phyloP scores from a whole-genome alignment of 352 stramenopile genomes.

The Pythium pyrilobum region DNA sequence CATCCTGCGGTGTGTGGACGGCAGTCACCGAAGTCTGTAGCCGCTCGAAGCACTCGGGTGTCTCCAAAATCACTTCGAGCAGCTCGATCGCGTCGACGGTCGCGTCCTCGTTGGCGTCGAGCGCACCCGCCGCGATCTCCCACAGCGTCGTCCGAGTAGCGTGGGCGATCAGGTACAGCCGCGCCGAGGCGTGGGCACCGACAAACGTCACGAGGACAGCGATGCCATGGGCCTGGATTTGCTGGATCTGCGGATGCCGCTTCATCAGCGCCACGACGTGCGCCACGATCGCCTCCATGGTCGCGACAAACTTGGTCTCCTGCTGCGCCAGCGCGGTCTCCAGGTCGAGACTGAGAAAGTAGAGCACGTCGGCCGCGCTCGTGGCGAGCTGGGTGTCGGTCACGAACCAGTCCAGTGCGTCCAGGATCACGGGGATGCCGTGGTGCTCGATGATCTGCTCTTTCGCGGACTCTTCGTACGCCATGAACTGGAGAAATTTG shows the following conservation, averaged over 20 bases:
- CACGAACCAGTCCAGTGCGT: conserved; percentile 28
- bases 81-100: conserved; percentile 33
- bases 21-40: background rate
- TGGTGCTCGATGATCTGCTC: conserved; percentile 27
- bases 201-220: conserved; percentile 42
- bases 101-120: conserved; percentile 22
- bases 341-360: conserved; percentile 47
- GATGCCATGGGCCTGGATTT: conserved; percentile 47
- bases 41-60: conserved; percentile 12
- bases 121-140: conserved; percentile 24
- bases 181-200: conserved; percentile 21
- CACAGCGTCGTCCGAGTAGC: conserved; percentile 15
- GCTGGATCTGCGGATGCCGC: conserved; percentile 23
- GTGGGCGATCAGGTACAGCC: conserved; percentile 14
- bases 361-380: conserved; percentile 44
- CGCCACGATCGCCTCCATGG: conserved; percentile 20
- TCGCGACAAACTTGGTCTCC: conserved; percentile 4
- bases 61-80: conserved; percentile 31
- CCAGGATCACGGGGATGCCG: conserved; percentile 29
- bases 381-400: conserved; percentile 33
- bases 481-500: conserved; percentile 68
- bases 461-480: conserved; percentile 51
- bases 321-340: conserved; percentile 17
- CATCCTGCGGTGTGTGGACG: background rate
- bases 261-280: conserved; percentile 32